These are phyloP conservation scores for Pelargonium fulgidum DNA, from an alignment of 441 rosid genomes.

Conservation along the genomic window DNA sequence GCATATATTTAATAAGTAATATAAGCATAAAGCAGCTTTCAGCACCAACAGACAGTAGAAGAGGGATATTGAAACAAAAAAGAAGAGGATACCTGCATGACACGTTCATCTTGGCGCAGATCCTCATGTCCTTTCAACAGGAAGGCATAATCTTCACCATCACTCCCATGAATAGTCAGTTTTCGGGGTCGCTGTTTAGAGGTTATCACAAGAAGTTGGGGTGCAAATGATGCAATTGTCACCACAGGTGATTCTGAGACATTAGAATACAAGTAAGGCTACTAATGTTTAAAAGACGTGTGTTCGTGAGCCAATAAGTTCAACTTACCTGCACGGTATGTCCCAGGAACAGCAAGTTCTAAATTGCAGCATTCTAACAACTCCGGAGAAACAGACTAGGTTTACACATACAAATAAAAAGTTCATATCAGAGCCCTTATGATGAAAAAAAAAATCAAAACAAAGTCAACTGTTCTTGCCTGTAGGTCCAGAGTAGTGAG, in stretches of 20 bases:
- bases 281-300: slow-evolving; percentile 13
- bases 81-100: slow-evolving; percentile 73
- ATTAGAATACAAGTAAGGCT: background rate
- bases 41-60: slow-evolving; percentile 2
- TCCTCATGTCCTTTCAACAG: slow-evolving; percentile 99
- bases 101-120: slow-evolving; percentile 98
- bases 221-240: slow-evolving; percentile 83
- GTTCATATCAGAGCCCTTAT: slow-evolving; percentile 21
- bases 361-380: slow-evolving; percentile 76
- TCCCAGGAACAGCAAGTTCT: slow-evolving; percentile 99
- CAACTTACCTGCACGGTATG: slow-evolving; percentile 78
- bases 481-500: slow-evolving; percentile 91
- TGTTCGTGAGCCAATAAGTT: slow-evolving; percentile 9
- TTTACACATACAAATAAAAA: slow-evolving; percentile 16
- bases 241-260: slow-evolving; percentile 77
- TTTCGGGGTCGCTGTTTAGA: slow-evolving; percentile 97
- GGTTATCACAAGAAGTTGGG: slow-evolving; percentile 83
- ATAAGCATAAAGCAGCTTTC: slow-evolving; percentile 1
- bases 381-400: slow-evolving; percentile 96
- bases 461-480: slow-evolving; percentile 38
- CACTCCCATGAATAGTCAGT: slow-evolving; percentile 91
- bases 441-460: slow-evolving; percentile 16
- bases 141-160: slow-evolving; percentile 91
- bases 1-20: background rate
- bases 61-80: slow-evolving; percentile 5